Percentiles rank a stretch among this genome's conserved stretches.
Conservation (phyloP, 306 rosid genomes). For the Prunus fruticosa region DNA sequence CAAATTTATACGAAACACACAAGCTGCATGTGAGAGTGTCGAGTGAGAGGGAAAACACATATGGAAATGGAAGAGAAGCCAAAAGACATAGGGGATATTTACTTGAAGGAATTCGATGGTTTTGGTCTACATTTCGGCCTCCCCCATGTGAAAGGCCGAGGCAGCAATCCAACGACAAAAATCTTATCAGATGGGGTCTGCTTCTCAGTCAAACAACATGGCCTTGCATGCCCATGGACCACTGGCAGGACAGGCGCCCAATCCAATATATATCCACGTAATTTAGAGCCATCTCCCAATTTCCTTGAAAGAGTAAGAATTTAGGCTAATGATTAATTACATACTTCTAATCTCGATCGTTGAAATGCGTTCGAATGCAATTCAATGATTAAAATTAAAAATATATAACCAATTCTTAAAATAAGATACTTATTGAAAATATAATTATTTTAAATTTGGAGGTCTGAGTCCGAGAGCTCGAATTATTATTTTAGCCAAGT, state of each 20-base stretch:
- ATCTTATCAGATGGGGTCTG: slow-evolving; percentile 31
- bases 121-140: slow-evolving; percentile 35
- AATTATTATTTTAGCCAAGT: too few relatives aligned
- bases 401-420: too few relatives aligned
- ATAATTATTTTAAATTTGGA: too few relatives aligned
- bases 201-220: slow-evolving; percentile 38
- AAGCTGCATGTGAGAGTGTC: slow-evolving; percentile 57
- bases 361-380: too few relatives aligned
- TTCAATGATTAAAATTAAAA: too few relatives aligned
- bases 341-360: fast-evolving
- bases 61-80: slow-evolving; percentile 10
- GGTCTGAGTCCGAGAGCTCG: too few relatives aligned
- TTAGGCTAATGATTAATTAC: too few relatives aligned
- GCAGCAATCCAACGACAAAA: slow-evolving; percentile 22
- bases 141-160: slow-evolving; percentile 45
- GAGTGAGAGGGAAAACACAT: slow-evolving; percentile 36
- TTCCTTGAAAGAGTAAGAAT: too few relatives aligned
- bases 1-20: slow-evolving; percentile 21
- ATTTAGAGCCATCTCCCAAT: not conserved
- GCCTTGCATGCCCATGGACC: slow-evolving; percentile 2
- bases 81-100: slow-evolving; percentile 12
- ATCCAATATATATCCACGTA: not conserved
- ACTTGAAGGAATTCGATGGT: slow-evolving; percentile 29
- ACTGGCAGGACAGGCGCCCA: not conserved
- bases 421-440: too few relatives aligned